Base-by-base conservation (phyloP, 352 stramenopile genomes). In the Pythium utonaiense region DNA sequence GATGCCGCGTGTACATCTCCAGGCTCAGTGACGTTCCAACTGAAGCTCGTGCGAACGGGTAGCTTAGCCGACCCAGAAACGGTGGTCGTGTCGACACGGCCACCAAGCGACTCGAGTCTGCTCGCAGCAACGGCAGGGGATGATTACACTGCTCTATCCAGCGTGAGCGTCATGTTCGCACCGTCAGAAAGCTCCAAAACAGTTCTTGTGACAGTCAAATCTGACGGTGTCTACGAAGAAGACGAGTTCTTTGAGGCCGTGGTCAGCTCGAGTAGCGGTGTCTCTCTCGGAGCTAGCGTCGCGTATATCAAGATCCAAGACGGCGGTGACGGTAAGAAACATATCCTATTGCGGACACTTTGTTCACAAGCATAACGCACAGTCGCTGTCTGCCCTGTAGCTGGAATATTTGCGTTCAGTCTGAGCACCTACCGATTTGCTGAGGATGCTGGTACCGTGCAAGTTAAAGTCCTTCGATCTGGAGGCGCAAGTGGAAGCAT, bases 391-490 rank as follows among this genome's bases (percentile, higher is more conserved):
- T n/a, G n/a, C n/a, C n/a, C n/a, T 31, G 9, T 59, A 86, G 80
- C 70, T 58, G 78, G 80, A 0, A 76, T 78, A 33, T 88, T 91
- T 56, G 66, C 65, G 1, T 88, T 91, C 54, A 74, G 56, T 40
- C 50, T 62, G n/a, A 79, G 57, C 53, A 86, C 60, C 3, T 91
- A 84, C 56, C 71, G 67, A 3, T 85, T 91, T 27, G 12, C 53
- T 3, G 80, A 91, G 41, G 68, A 81, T 33, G 64, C 61, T 21
- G 73, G 77, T 0, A 61, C 44, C 10, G 75, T 80, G 24, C 61
- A 76, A 42, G 71, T 91, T 25, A 78, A 73, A 52, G 73, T 91
- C 19, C 47, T 79, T 3, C 75, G 80, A 16, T 56, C 30, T 4
- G 77, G 78, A 16, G 78, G 77, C 5, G 45, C 73, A 2, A 84